Base-by-base conservation (phyloP, 2,329 filamentous ascomycete genomes). In the Epichloe gansuensis region DNA sequence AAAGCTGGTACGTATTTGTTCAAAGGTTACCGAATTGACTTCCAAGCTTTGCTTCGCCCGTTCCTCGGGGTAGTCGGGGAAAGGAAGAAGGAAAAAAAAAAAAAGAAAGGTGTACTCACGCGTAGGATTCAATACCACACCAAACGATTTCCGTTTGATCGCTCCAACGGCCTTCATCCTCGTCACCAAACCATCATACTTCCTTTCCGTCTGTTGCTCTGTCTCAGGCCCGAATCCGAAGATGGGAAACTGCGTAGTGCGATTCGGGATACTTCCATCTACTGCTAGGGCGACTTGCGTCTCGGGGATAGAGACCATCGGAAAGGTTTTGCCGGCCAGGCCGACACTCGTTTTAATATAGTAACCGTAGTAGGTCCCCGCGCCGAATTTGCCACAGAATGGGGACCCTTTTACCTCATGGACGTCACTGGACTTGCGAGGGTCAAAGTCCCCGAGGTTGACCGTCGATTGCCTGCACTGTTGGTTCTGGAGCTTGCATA, bases 361-460 rank as follows among this genome's bases (percentile, higher is more conserved):
- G 25, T 0, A 1, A n/a, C 46, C 46, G 17, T 11, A 0, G 34
- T 37, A 48, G 28, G 1, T 3, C n/a, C 39, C 34, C 3, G 1
- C 34, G 11, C 0, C 0, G 9, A 39, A 39, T 5, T 0, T 1
- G 46, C 28, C 46, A 2, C 1, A 2, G 34, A 48, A 48, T 1
- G 1, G 2, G 7, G 15, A 23, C 13, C 41, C 15, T 5, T 15
- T 8, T 5, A 28, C 5, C 8, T 6, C 15, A 7, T 0, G 2
- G 5, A 48, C 46, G 17, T 39, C 17, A 9, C 12, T 37, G 28
- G 46, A 35, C 17, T 48, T 17, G 12, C 7, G 11, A 8, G 34
- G 17, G 17, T 48, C 46, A 28, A 48, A 48, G 15, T 48, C 28
- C 12, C 46, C 46, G 11, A 38, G 15, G 28, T n/a, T 7, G 34